phyloP scores from a whole-genome alignment of 768 basidiomycete species.

The Rhizopogon salebrosus region DNA sequence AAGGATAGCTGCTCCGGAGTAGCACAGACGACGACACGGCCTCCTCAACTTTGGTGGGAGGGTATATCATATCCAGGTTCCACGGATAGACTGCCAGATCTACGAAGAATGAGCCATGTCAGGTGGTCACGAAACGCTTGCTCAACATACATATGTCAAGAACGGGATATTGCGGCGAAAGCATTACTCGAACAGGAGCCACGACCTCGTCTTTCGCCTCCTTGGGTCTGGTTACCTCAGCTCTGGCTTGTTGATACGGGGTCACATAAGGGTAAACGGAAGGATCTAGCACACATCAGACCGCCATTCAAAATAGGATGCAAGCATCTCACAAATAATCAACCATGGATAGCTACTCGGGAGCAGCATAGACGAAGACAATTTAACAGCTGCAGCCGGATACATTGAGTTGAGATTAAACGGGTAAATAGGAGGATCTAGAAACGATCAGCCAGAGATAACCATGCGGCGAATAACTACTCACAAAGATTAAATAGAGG shows the following conservation, averaged over 20 bases:
- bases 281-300: conserved; percentile 14
- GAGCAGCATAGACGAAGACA: conserved; percentile 6
- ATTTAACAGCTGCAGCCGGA: conserved; percentile 11
- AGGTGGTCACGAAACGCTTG: neutral
- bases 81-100: conserved; percentile 22
- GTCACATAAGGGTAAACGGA: conserved; percentile 17
- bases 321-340: conserved; percentile 28
- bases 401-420: conserved; percentile 33
- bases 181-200: conserved; percentile 7
- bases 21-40: conserved; percentile 3
- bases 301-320: neutral
- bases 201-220: neutral
- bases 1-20: conserved; percentile 26
- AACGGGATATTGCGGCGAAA: conserved; percentile 13
- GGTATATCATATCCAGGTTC: conserved; percentile 22
- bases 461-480: conserved; percentile 7
- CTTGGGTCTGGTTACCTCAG: conserved; percentile 3
- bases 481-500: conserved; percentile 29
- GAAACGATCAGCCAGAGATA: neutral
- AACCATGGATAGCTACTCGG: conserved; percentile 30
- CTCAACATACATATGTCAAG: conserved; percentile 31
- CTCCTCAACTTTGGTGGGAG: conserved; percentile 5
- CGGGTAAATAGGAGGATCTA: conserved; percentile 39
- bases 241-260: conserved; percentile 9
- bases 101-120: conserved; percentile 2